Evolutionary conservation across 306 rosid species (phyloP), one percentile per base, ranked within the genome.

Genomic region (Lathyrus oleraceus): DNA sequence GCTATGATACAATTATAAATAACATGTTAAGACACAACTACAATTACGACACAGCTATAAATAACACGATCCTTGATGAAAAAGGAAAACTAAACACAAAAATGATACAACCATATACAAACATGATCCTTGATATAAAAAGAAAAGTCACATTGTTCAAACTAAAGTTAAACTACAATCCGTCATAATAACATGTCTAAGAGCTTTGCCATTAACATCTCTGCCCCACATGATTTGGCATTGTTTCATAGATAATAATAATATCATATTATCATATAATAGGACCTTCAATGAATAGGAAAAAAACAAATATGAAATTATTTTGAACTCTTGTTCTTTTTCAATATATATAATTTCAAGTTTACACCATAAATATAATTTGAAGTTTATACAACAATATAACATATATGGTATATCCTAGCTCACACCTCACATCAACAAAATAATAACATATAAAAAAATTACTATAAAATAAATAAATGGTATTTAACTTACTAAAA

Each of bases 351-450:
- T 17, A 8, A 61, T 61, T 36, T 16, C 10, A 60, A 60, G 19
- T 64, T 64, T 40, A 64, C 53, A 61, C 28, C 60, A 53, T 53
- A 53, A 21, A 19, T 58, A 60, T 32, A 30, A 30, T 59, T 32
- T n/a, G 65, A 59, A 59, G 52, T 42, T 42, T 40, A 65, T 32
- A 77, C 76, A 77, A 67, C 12, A 61, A 77, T 57, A 52, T 57
- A 63, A 69, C 48, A 66, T 20, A 52, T 59, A 10, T 43, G 27
- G 73, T 71, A 61, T 65, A 73, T 15, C 69, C 79, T 74, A 70
- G 14, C 27, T 62, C 65, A 59, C 60, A 74, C 65, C 72, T 42
- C 58, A 51, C 35, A 49, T 11, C 19, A 75, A 64, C 30, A 21
- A 59, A 60, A 65, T 25, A 69, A 44, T 40, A 49, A 57, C 42